Base-by-base conservation (phyloP, 2,329 filamentous ascomycete species). In the Colletotrichum costaricense region DNA sequence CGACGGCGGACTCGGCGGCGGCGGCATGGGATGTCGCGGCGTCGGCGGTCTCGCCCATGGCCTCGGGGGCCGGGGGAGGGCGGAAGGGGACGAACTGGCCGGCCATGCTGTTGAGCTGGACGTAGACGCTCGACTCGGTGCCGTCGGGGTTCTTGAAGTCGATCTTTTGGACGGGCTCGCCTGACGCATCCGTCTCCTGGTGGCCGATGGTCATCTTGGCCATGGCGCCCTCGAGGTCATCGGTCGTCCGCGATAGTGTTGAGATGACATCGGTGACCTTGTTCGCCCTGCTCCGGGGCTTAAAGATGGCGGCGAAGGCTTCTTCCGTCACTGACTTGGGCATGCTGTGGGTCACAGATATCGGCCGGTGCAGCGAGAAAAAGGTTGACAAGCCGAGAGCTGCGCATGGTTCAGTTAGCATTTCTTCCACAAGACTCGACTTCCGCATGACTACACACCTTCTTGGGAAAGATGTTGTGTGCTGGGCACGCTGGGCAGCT, bases 301-400 rank as follows among this genome's bases (percentile, higher is more conserved):
- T 87, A 82, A 98, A 98, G 79, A 99, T 95, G 79, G 93, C 89
- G 75, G 94, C 92, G 82, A 98, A 98, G 63, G 92, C 89, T 80
- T 94, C 93, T 75, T 93, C 88, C 65, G 90, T 91, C 58, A 95
- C 89, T 24, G 89, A 86, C 78, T 90, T 91, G 69, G 93, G 97
- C 80, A 98, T 92, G 77, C 93, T 92, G 78, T 93, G 92, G 63
- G 93, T 95, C 76, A 98, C 91, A 68, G 95, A 97, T 79, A 99
- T 96, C 58, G 97, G 97, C 74, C 97, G 92, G 84, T 99, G 95
- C 76, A 97, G 93, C 75, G 95, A 97, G 87, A 98, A 98, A 88
- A 99, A 98, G 73, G 93, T 93, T 8, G 96, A 97, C 58, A 98
- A 88, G 75, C 93, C 93, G 74, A 98, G 89, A 80, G 97, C 97